Conservation (phyloP, 306 rosid species). For the Rosa rugosa region DNA sequence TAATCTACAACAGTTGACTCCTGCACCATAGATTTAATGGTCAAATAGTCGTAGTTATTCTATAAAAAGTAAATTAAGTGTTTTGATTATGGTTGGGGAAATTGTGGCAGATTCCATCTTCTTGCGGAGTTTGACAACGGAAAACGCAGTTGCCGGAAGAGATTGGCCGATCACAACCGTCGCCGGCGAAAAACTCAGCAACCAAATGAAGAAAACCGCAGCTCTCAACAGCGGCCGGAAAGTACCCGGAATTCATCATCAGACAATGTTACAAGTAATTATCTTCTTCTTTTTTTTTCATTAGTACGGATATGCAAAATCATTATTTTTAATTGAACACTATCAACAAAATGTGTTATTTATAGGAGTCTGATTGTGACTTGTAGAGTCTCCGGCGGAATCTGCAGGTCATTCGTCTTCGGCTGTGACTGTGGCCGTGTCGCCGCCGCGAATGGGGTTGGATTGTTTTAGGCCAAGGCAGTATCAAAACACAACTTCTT, state of each 20-base stretch:
- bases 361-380: not conserved
- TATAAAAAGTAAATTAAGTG: not conserved
- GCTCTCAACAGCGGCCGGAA: constrained; percentile 36
- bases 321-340: not conserved
- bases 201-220: constrained; percentile 43
- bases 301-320: not conserved
- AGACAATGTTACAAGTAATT: constrained; percentile 53
- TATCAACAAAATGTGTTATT: not conserved
- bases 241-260: constrained; percentile 29
- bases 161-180: constrained; percentile 96
- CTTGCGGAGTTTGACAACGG: constrained; percentile 95
- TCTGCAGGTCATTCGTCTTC: constrained; percentile 63
- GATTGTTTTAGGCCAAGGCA: constrained; percentile 70
- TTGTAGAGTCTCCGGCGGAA: constrained; percentile 66
- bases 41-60: not conserved
- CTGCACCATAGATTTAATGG: not conserved
- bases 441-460: constrained; percentile 64
- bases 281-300: not conserved
- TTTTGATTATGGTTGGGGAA: not conserved
- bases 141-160: constrained; percentile 95
- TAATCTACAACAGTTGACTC: not conserved
- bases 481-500: constrained; percentile 49
- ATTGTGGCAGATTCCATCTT: constrained; percentile 69
- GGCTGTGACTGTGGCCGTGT: constrained; percentile 78
- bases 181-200: constrained; percentile 89